Conservation (phyloP, 257 asterid genomes). For the Dorcoceras hygrometricum region DNA sequence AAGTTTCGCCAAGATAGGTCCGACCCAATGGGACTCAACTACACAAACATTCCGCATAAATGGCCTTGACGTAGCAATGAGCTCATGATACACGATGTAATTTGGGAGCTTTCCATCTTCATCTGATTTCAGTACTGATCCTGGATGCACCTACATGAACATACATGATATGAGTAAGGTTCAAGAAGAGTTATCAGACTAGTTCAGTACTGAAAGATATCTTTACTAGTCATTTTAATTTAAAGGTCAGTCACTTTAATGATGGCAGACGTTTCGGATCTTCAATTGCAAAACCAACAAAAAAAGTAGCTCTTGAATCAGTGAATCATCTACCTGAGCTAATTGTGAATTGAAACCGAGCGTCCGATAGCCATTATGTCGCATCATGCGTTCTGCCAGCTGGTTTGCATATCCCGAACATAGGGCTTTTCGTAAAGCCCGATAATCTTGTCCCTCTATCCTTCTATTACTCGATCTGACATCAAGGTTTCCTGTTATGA, state of each 20-base stretch:
- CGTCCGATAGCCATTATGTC: constrained; percentile 85
- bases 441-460: constrained; percentile 57
- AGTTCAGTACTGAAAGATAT: too few relatives aligned
- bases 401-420: constrained; percentile 87
- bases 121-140: constrained; percentile 69
- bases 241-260: too few relatives aligned
- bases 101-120: constrained; percentile 88
- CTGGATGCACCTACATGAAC: constrained; percentile 72
- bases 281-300: not conserved
- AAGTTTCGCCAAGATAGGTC: constrained; percentile 65
- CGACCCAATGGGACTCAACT: constrained; percentile 77
- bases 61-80: constrained; percentile 75
- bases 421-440: constrained; percentile 74
- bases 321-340: constrained; percentile 62
- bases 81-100: constrained; percentile 80
- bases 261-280: too few relatives aligned
- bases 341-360: constrained; percentile 86
- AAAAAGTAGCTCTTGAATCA: not conserved
- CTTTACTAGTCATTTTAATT: not conserved
- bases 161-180: not conserved
- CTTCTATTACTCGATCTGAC: constrained; percentile 54
- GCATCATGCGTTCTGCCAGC: constrained; percentile 92
- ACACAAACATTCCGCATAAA: constrained; percentile 88
- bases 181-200: not conserved
- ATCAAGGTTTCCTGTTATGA: constrained; percentile 58